phyloP scores from a whole-genome alignment of 2,329 filamentous ascomycete species.

The Microdochium paspali region DNA sequence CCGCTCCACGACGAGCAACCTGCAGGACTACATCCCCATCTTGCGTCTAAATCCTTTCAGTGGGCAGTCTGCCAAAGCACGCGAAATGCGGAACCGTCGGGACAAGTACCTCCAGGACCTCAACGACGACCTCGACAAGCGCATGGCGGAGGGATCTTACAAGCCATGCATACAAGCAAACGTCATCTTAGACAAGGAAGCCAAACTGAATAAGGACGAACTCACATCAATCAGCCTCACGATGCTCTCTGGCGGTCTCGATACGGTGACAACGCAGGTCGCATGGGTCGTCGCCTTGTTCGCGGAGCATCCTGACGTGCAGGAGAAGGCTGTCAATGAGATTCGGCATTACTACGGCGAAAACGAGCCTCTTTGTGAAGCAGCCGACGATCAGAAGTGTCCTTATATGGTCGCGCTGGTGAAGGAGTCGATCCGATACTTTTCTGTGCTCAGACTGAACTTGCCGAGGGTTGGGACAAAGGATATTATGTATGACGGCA shows the following conservation, averaged over 20 bases:
- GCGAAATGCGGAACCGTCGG: conserved; percentile 48
- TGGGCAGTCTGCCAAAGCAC: conserved; percentile 45
- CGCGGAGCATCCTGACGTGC: conserved; percentile 50
- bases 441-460: conserved; percentile 52
- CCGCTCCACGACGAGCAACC: conserved; percentile 48
- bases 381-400: conserved; percentile 54
- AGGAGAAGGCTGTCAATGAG: conserved; percentile 46
- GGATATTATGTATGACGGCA: conserved; percentile 47
- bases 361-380: conserved; percentile 47
- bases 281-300: conserved; percentile 56
- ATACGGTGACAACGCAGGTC: conserved; percentile 57
- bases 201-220: conserved; percentile 52
- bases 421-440: conserved; percentile 51
- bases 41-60: conserved; percentile 52
- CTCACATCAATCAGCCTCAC: conserved; percentile 57
- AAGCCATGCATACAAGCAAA: conserved; percentile 60
- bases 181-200: conserved; percentile 53
- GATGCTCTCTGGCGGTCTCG: conserved; percentile 58
- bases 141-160: conserved; percentile 50
- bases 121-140: conserved; percentile 48
- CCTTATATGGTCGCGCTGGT: conserved; percentile 54
- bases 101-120: conserved; percentile 50
- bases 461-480: conserved; percentile 52
- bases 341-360: conserved; percentile 44
- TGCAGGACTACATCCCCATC: conserved; percentile 53